These are phyloP conservation scores for Arthrobotrys megalospora DNA, from an alignment of 2,329 filamentous ascomycete species.

Conservation along the genomic window DNA sequence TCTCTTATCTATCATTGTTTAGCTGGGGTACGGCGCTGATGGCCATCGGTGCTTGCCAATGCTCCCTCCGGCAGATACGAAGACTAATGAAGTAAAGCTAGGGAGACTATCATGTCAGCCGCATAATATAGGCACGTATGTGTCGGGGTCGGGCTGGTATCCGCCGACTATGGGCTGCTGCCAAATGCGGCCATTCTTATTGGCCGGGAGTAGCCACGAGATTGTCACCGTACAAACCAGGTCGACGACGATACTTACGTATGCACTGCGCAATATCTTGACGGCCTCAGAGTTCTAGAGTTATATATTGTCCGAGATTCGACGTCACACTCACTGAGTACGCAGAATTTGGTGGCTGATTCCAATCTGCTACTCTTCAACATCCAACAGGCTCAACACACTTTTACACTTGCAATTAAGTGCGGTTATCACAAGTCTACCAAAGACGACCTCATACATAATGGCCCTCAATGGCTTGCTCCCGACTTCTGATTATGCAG, in stretches of 20 bases:
- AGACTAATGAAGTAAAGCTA: constrained; percentile 1
- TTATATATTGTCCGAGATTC: constrained; percentile 3
- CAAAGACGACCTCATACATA: not conserved
- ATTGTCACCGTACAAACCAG: constrained; percentile 11
- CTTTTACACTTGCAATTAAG: not conserved
- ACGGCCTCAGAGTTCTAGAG: not conserved
- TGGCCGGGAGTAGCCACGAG: constrained; percentile 26
- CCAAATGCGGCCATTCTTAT: constrained; percentile 35
- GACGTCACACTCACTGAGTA: not conserved
- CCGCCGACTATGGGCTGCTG: constrained; percentile 27
- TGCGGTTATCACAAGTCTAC: not conserved
- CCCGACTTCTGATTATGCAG: constrained; percentile 71
- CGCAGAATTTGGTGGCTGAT: not conserved
- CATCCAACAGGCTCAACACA: constrained; percentile 34
- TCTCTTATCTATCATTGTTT: no score
- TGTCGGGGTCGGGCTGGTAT: constrained; percentile 15
- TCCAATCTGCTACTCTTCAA: not conserved
- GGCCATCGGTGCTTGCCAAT: not conserved
- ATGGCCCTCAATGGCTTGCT: constrained; percentile 48
- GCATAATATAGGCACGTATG: not conserved
- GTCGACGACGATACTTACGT: constrained; percentile 29
- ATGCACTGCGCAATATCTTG: not conserved
- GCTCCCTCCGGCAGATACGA: no score
- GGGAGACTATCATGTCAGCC: constrained; percentile 32
- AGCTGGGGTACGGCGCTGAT: not conserved